Base-by-base conservation (phyloP, 2,329 filamentous ascomycete genomes). In the Pyrenophora tritici-repentis region DNA sequence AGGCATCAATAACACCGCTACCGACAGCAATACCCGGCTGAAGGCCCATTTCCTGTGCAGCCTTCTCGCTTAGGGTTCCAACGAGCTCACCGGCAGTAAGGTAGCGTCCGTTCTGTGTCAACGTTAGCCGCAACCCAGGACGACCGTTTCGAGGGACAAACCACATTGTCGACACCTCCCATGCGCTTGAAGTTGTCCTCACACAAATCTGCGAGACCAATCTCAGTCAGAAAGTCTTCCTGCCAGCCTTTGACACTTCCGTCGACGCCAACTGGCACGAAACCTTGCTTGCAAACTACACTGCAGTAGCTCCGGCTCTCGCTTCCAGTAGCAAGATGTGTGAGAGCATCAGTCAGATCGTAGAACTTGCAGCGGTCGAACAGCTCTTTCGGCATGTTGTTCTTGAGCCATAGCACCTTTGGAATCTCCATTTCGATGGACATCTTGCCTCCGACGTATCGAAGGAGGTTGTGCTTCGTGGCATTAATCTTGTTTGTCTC, bases 351-450 rank as follows among this genome's bases (percentile, higher is more conserved):
- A 0, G 87, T 87, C 66, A 99, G 77, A 70, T 99, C 94, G 74
- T 96, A 99, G 72, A 99, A 99, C 75, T 96, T 97, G 85, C 92
- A 97, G 56, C 88, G 86, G 48, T 87, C 86, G 67, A 97, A 99
- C 13, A 94, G 80, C 66, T 96, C 90, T 47, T 88, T 82, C 2
- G 94, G 89, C 94, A 99, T 97, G 77, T 97, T 85, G 76, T 96
- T 96, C 83, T 97, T 97, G 70, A 99, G 82, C 94, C 94, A 99
- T 50, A 97, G 81, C 1, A 97, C 90, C 78, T 99, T 99, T 58
- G 94, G 94, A 48, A 99, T 95, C 75, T 99, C 94, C 94, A 99
- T 99, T 80, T 99, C 94, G 60, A 97, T 93, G 72, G 91, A 96
- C 94, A 99, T 99, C 73, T 89, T 93, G 58, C 94, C 94, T 63